Evolutionary conservation across 306 rosid genomes (phyloP).

Genomic region (Hippophae rhamnoides): DNA sequence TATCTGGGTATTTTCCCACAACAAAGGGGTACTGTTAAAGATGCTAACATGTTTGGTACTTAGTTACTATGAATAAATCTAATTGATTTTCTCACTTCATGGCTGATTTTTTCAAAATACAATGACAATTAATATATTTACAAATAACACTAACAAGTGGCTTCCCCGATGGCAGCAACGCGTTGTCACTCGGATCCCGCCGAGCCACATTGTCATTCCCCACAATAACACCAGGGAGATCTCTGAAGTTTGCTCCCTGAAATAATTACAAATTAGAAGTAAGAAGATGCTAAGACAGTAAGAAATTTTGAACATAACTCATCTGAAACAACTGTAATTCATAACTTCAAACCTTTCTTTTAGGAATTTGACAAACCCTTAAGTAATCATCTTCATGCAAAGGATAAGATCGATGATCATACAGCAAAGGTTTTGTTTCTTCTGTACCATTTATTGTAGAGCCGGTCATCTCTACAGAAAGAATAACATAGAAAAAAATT

Average conservation of each 20-base stretch:
- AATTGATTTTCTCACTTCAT: too few relatives aligned
- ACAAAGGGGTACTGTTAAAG: too few relatives aligned
- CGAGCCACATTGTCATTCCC: constrained; percentile 79
- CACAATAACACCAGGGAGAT: constrained; percentile 82
- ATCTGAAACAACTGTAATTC: constrained; percentile 24
- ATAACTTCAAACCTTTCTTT: constrained; percentile 54
- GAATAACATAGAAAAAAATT: constrained; percentile 3
- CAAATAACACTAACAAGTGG: constrained; percentile 47
- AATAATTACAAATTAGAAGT: constrained; percentile 15
- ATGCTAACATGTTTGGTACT: too few relatives aligned
- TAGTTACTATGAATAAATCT: too few relatives aligned
- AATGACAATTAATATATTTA: too few relatives aligned
- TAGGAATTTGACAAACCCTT: constrained; percentile 86
- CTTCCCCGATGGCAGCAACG: constrained; percentile 67
- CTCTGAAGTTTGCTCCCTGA: constrained; percentile 92
- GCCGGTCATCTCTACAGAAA: constrained; percentile 64
- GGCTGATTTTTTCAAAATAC: too few relatives aligned
- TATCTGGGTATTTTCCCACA: too few relatives aligned
- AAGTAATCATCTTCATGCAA: constrained; percentile 55
- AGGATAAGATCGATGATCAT: constrained; percentile 55
- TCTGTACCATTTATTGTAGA: constrained; percentile 19
- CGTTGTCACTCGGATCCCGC: constrained; percentile 33
- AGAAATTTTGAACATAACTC: neutral
- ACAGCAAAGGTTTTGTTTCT: constrained; percentile 25
- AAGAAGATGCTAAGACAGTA: constrained; percentile 16